These are phyloP conservation scores for Sphaerulina vaccinii DNA, from an alignment of 2,329 filamentous ascomycete genomes.

Conservation along the genomic window DNA sequence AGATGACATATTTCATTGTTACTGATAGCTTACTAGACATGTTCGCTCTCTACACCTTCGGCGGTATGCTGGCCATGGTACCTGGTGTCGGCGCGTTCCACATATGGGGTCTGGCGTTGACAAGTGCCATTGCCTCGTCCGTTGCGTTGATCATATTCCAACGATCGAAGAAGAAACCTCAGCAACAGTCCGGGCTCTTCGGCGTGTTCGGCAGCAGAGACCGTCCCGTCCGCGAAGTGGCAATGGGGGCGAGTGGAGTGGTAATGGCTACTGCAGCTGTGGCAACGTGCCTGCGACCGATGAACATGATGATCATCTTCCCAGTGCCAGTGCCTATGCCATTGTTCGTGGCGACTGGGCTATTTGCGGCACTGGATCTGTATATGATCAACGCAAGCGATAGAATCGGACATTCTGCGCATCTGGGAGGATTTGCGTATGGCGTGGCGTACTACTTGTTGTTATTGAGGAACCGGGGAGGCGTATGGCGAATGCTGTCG, in stretches of 20 bases:
- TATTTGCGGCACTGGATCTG: conserved; percentile 42
- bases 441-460: conserved; percentile 37
- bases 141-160: conserved; percentile 27
- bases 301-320: conserved; percentile 38
- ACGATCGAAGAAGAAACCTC: neutral
- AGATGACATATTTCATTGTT: conserved; percentile 9
- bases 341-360: conserved; percentile 39
- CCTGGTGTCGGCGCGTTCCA: conserved; percentile 33
- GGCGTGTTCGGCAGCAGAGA: neutral
- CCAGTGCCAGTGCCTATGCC: conserved; percentile 43
- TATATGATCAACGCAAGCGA: conserved; percentile 38
- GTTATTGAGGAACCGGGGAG: conserved; percentile 4
- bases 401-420: conserved; percentile 43
- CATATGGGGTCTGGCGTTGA: conserved; percentile 28
- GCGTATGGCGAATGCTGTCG: conserved; percentile 2
- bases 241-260: conserved; percentile 43
- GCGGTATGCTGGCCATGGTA: conserved; percentile 33
- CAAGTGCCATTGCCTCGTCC: conserved; percentile 30
- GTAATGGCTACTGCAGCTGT: conserved; percentile 43
- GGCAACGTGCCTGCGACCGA: conserved; percentile 42
- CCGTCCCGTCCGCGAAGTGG: neutral
- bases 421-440: conserved; percentile 46
- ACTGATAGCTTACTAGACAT: conserved; percentile 38
- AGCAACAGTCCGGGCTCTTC: neutral
- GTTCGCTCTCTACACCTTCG: conserved; percentile 42